A percentile compares a stretch with the other conserved stretches of the same genome.
These are phyloP conservation scores for Lachnum nothofagi DNA, from an alignment of 2,329 filamentous ascomycete species.

Conservation along the genomic window DNA sequence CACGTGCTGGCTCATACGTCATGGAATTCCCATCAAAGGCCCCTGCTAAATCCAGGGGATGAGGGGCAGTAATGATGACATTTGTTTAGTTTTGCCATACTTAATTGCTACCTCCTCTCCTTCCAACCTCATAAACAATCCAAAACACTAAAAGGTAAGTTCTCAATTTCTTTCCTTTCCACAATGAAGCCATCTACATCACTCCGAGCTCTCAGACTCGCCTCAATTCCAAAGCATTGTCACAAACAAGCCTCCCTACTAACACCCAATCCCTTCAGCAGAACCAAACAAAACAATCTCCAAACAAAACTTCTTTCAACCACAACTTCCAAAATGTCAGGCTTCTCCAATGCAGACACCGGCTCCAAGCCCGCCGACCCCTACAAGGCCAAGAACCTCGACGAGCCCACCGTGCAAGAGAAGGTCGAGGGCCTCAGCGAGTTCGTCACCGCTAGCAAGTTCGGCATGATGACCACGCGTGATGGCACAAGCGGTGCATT, in stretches of 20 bases:
- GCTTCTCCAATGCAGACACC: slow-evolving; percentile 55
- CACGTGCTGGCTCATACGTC: not conserved
- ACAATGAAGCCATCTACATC: slow-evolving; percentile 15
- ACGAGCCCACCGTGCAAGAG: slow-evolving; percentile 59
- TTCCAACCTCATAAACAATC: not conserved
- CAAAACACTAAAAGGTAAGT: not conserved
- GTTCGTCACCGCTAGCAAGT: slow-evolving; percentile 72
- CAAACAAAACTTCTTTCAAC: slow-evolving; percentile 5
- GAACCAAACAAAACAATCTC: slow-evolving; percentile 5
- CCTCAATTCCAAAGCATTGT: not conserved
- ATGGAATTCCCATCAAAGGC: not conserved
- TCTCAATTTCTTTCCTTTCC: not conserved
- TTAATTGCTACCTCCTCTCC: not conserved
- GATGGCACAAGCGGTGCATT: slow-evolving; percentile 60
- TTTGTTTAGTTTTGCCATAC: not conserved
- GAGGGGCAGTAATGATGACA: too few species aligned
- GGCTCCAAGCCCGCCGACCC: slow-evolving; percentile 65
- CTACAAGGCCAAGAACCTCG: slow-evolving; percentile 68
- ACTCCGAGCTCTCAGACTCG: slow-evolving; percentile 1
- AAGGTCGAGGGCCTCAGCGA: slow-evolving; percentile 70
- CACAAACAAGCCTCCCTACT: slow-evolving; percentile 8
- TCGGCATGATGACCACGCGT: slow-evolving; percentile 83
- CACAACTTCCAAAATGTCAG: slow-evolving; percentile 21
- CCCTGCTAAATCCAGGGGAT: not conserved
- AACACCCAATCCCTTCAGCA: slow-evolving; percentile 4